Conservation (phyloP, 2,329 filamentous ascomycete species). For the Pseudogymnoascus sp. region DNA sequence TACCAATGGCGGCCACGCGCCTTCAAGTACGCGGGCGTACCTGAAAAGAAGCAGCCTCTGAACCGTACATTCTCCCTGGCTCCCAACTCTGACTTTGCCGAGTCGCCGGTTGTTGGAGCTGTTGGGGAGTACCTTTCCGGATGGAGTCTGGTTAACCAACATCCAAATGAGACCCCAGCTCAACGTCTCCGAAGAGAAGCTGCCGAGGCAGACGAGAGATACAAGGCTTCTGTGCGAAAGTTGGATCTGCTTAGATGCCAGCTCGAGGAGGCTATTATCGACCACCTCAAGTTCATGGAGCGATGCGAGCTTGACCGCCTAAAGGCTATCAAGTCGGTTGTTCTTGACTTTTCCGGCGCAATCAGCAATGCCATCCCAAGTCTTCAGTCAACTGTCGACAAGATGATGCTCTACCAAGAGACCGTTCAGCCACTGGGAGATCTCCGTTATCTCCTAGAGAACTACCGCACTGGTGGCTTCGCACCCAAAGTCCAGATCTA, state of each 20-base stretch:
- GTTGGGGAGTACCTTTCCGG: constrained; percentile 83
- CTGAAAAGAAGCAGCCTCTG: constrained; percentile 73
- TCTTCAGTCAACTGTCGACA: constrained; percentile 89
- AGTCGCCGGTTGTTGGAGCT: constrained; percentile 64
- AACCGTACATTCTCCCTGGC: constrained; percentile 68
- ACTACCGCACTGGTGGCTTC: constrained; percentile 91
- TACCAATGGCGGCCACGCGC: constrained; percentile 95
- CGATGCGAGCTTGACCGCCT: constrained; percentile 92
- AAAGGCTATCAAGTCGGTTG: constrained; percentile 96
- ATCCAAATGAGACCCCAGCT: constrained; percentile 87
- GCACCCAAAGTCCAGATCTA: constrained; percentile 85
- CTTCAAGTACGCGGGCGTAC: constrained; percentile 79
- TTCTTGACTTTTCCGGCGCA: constrained; percentile 93
- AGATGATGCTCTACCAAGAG: constrained; percentile 99
- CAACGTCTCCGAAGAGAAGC: constrained; percentile 85
- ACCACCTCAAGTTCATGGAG: constrained; percentile 92
- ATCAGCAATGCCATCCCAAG: constrained; percentile 97
- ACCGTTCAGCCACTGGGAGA: constrained; percentile 92
- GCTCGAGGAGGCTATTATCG: constrained; percentile 88
- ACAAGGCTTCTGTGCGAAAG: constrained; percentile 78
- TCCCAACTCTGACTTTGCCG: constrained; percentile 44
- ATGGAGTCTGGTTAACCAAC: constrained; percentile 85
- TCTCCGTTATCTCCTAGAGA: constrained; percentile 88
- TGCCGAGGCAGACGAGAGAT: constrained; percentile 82
- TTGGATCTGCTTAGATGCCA: constrained; percentile 87